Evolutionary conservation across 148 eudicot genomes (phyloP).

Genomic region (Rhododendron simsii): DNA sequence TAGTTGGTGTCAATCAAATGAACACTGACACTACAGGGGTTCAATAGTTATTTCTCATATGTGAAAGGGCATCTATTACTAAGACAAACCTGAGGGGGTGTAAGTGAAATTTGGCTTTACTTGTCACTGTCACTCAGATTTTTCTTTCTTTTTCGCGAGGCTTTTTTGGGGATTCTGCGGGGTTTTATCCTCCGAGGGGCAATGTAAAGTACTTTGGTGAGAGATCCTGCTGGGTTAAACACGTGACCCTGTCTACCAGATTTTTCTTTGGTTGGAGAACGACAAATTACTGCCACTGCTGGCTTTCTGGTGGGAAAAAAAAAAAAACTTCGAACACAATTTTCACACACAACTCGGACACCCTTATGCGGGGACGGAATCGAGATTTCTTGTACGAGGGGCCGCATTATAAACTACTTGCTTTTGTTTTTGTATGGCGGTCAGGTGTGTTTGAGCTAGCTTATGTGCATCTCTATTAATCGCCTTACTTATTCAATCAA

Average conservation of each 20-base stretch:
- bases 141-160: constrained; percentile 3
- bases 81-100: too few species aligned
- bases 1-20: too few species aligned
- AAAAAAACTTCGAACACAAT: neutral
- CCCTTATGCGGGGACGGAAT: neutral
- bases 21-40: too few species aligned
- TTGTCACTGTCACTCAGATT: constrained; percentile 14
- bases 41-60: too few species aligned
- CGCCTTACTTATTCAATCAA: too few species aligned
- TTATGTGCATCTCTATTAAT: too few species aligned
- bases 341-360: neutral
- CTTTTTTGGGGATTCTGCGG: constrained; percentile 6
- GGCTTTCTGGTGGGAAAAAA: too few species aligned
- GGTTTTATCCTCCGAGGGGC: neutral
- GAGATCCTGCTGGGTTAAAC: neutral
- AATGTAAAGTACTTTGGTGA: neutral
- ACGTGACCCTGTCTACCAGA: neutral
- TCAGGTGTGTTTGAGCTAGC: too few species aligned
- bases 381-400: too few species aligned
- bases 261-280: neutral
- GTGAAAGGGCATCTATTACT: too few species aligned
- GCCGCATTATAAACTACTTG: too few species aligned
- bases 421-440: too few species aligned
- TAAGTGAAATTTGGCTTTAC: neutral
- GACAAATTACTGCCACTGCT: neutral